Conservation (phyloP, 345 rosid species). For the Populus deltoides region DNA sequence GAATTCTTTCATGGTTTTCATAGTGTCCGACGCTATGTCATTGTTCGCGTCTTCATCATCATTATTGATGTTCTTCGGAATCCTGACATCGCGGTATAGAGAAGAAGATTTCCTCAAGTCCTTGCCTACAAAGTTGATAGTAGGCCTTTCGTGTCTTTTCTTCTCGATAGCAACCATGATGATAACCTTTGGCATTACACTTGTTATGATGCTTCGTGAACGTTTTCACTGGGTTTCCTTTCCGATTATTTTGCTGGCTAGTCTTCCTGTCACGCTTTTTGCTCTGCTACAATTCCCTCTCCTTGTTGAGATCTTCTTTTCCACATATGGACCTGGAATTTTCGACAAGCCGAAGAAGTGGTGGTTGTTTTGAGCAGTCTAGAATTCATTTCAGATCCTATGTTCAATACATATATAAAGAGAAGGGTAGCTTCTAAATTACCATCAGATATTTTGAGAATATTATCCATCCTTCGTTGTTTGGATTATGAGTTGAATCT, state of each 20-base stretch:
- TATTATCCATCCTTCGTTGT: neutral
- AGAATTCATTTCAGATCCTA: neutral
- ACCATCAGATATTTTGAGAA: neutral
- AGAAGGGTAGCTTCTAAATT: too few relatives aligned
- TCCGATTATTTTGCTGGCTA: conserved; percentile 50
- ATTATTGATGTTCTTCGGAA: conserved; percentile 27
- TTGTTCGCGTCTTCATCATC: conserved; percentile 28
- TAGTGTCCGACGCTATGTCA: conserved; percentile 27
- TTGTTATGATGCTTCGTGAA: conserved; percentile 27
- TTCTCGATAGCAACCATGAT: conserved; percentile 71
- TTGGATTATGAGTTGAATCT: neutral
- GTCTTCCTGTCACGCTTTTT: conserved; percentile 57
- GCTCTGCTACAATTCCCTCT: conserved; percentile 63
- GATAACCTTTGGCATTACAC: conserved; percentile 46
- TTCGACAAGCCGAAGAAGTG: conserved; percentile 51
- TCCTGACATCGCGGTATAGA: conserved; percentile 31
- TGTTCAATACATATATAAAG: too few relatives aligned
- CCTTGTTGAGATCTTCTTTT: conserved; percentile 54
- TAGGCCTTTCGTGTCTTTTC: conserved; percentile 60
- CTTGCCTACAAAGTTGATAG: conserved; percentile 40
- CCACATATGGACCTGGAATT: conserved; percentile 60
- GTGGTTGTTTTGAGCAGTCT: neutral
- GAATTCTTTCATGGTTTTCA: conserved; percentile 18
- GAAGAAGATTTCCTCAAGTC: conserved; percentile 33
- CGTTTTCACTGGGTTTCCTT: conserved; percentile 36